Evolutionary conservation across 495 filamentous ascomycete genomes (phyloP), one percentile per base, ranked within the genome.

Genomic region (Ascodesmis nigricans): DNA sequence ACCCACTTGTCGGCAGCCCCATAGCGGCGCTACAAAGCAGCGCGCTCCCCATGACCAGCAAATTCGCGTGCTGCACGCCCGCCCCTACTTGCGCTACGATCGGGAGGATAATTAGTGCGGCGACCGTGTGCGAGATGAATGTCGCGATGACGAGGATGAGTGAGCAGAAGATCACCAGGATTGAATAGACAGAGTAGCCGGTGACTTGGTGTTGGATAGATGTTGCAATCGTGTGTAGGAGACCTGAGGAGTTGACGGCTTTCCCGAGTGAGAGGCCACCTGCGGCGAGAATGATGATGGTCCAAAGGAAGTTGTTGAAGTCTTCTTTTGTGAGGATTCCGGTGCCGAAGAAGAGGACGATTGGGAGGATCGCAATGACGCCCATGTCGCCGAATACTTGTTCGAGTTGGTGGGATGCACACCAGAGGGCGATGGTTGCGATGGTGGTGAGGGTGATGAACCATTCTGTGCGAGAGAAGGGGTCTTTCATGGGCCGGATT

Each of bases 221-320:
- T 5, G 56, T 54, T 5, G 90, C 83, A 35, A 95, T 75, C 9
- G 79, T 82, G 46, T 91, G 75, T 34, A 99, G 64, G n/a, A 99
- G 60, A 0, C 87, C 87, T 0, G 82, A 92, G 5, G 75, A 81
- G 32, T 78, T 84, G 44, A 99, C 87, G 0, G 90, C 79, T 55
- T 91, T 93, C 25, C 87, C 87, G 1, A 99, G 72, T 3, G 82
- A 76, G 7, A 99, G 59, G 1, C 87, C 87, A 25, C 87, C 87
- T 10, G 90, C 87, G 0, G 87, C 87, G 13, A 99, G 72, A 47
- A 99, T 93, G 59, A 99, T 95, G 56, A 99, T 95, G 17, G 87
- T 99, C 87, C 87, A 99, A 21, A 93, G 74, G 58, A 99, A 99
- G 51, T 99, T 99, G 62, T 99, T 99, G 52, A 99, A 99, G 53